Percentiles rank a stretch among this genome's conserved stretches.
These are phyloP conservation scores for Monilinia laxa DNA, from an alignment of 2,329 filamentous ascomycete species.

Conservation along the genomic window DNA sequence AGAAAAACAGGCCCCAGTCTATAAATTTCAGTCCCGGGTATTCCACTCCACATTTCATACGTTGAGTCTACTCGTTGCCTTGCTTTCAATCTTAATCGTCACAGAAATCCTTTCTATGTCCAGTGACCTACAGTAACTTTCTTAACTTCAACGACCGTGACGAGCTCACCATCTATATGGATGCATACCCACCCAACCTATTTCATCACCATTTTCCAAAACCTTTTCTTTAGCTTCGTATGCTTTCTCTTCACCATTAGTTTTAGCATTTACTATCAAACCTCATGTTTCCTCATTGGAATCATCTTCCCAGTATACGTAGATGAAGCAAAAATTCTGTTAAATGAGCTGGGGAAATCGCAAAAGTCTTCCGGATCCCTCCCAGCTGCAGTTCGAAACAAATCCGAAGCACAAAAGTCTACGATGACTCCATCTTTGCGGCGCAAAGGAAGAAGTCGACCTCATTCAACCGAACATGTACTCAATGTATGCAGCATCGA, in stretches of 20 bases:
- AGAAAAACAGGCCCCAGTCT: too few relatives aligned
- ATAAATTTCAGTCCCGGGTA: background rate
- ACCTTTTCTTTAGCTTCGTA: background rate
- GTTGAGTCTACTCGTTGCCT: background rate
- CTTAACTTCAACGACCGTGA: background rate
- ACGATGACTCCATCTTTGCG: slow-evolving; percentile 43
- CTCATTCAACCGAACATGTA: background rate
- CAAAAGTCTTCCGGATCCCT: slow-evolving; percentile 42
- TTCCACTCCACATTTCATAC: background rate
- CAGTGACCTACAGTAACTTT: background rate
- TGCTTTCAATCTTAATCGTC: background rate
- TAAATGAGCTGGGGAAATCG: slow-evolving; percentile 41
- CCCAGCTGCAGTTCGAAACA: slow-evolving; percentile 31
- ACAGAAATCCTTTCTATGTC: background rate
- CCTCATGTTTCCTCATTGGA: background rate
- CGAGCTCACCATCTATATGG: background rate
- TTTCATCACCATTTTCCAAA: background rate
- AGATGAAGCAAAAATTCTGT: slow-evolving; percentile 41
- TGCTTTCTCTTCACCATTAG: background rate
- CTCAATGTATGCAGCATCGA: background rate
- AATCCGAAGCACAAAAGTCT: slow-evolving; percentile 37
- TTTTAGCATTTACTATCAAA: background rate
- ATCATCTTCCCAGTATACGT: slow-evolving; percentile 29
- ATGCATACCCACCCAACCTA: background rate
- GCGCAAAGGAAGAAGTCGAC: background rate